A percentile compares a stretch with the other conserved stretches of the same genome.
Conservation (phyloP, 371 early-diverging fungal genomes). For the Syncephalastrum monosporum region DNA sequence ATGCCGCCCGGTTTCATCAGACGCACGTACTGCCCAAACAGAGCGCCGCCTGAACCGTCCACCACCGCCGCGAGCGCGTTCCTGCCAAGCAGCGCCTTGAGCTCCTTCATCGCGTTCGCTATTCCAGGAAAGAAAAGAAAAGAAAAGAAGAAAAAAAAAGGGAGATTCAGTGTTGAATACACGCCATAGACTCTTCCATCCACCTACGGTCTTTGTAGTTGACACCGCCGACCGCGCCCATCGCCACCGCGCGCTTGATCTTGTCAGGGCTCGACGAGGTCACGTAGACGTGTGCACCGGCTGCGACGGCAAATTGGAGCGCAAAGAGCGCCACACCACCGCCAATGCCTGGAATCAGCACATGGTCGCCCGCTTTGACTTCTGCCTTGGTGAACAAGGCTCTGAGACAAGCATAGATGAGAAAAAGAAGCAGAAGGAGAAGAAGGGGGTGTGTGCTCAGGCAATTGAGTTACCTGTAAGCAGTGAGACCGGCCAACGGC, state of each 20-base stretch:
- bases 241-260: slow-evolving; percentile 55
- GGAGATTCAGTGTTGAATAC: background rate
- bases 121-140: background rate
- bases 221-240: slow-evolving; percentile 73
- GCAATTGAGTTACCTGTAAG: slow-evolving; percentile 38
- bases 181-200: background rate
- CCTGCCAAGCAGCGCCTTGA: slow-evolving; percentile 43
- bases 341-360: slow-evolving; percentile 75
- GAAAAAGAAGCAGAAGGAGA: background rate
- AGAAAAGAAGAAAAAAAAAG: background rate
- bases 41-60: slow-evolving; percentile 70
- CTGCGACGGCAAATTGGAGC: slow-evolving; percentile 65
- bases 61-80: slow-evolving; percentile 57
- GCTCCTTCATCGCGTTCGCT: slow-evolving; percentile 53
- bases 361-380: slow-evolving; percentile 54
- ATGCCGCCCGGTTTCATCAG: slow-evolving; percentile 57
- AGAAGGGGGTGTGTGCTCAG: too few species aligned
- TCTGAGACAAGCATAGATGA: slow-evolving; percentile 14
- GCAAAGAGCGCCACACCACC: slow-evolving; percentile 77
- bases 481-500: slow-evolving; percentile 72
- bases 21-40: slow-evolving; percentile 34
- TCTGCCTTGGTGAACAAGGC: slow-evolving; percentile 61
- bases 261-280: slow-evolving; percentile 67
- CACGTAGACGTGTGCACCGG: slow-evolving; percentile 71
- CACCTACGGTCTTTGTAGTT: slow-evolving; percentile 65